Evolutionary conservation across 345 rosid species (phyloP), one percentile per base, ranked within the genome.

Genomic region (Camelina laxa): DNA sequence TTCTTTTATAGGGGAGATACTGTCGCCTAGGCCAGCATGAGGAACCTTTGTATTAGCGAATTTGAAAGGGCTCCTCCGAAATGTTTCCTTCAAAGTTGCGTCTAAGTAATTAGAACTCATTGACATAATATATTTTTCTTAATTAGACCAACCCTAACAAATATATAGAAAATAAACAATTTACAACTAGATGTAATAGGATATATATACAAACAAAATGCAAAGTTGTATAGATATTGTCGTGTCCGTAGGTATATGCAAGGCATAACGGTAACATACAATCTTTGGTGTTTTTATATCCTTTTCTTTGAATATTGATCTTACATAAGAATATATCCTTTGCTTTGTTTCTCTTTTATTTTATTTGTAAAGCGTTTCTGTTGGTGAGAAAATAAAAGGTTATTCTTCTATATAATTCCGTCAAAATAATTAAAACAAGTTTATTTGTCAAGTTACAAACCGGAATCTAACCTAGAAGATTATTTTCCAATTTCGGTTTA

Each of bases 11-110:
- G 70, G 65, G 13, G 65, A 3, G 65, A 22, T 15, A 62, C 61
- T 69, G 0, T 76, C 75, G 2, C 59, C 70, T 33, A 69, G 49
- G 22, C 70, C 65, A 54, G 15, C 50, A n/a, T 76, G 70, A 69
- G 70, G 65, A 62, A 69, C 58, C 51, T 61, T 76, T 20, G 65
- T 53, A 41, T 76, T 76, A 2, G 65, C 65, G 16, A 76, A 69
- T 16, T 76, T 69, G 53, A 62, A 76, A 69, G 75, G 75, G 58
- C 70, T 76, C 50, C 62, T 76, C 7, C 70, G 17, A 55, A 69
- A 69, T 33, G 50, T 62, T 36, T 69, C 75, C n/a, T 70, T 56
- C 6, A 47, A 54, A 62, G 24, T 9, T 51, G 56, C 30, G 5
- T 75, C 64, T 51, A 45, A 22, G 72, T 74, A 21, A 36, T 66